These are phyloP conservation scores for Bonia amplexicaulis DNA, from an alignment of 176 grass and related monocot genomes.

Conservation along the genomic window DNA sequence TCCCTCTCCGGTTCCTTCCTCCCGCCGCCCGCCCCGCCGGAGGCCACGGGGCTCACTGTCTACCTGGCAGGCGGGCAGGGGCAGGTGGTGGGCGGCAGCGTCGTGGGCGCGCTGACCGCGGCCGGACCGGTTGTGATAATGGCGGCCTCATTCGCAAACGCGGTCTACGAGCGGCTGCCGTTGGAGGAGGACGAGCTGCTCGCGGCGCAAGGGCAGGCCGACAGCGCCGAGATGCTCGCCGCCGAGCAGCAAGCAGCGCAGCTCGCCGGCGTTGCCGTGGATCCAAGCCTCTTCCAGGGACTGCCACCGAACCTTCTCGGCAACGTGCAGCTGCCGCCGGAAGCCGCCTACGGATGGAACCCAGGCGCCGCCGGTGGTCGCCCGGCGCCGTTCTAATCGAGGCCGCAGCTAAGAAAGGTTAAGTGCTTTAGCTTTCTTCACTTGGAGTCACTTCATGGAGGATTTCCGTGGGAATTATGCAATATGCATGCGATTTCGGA, in stretches of 20 bases:
- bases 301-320: constrained; percentile 70
- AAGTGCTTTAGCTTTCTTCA: constrained; percentile 38
- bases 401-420: constrained; percentile 28
- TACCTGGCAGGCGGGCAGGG: constrained; percentile 79
- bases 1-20: constrained; percentile 83
- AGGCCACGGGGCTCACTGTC: constrained; percentile 72
- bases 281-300: constrained; percentile 60
- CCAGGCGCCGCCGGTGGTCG: constrained; percentile 27
- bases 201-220: constrained; percentile 32
- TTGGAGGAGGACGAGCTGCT: constrained; percentile 71
- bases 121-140: constrained; percentile 77
- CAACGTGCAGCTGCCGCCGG: constrained; percentile 72
- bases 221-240: constrained; percentile 40
- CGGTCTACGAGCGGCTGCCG: constrained; percentile 75
- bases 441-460: background rate
- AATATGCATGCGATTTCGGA: constrained; percentile 41
- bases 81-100: constrained; percentile 73
- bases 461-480: constrained; percentile 41
- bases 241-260: constrained; percentile 38
- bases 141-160: constrained; percentile 76
- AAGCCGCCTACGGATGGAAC: constrained; percentile 51
- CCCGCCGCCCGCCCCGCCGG: constrained; percentile 70
- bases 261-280: constrained; percentile 36
- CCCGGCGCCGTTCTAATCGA: constrained; percentile 31
- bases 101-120: constrained; percentile 57